Conservation (phyloP, 768 basidiomycete species). For the Naematelia encephala region DNA sequence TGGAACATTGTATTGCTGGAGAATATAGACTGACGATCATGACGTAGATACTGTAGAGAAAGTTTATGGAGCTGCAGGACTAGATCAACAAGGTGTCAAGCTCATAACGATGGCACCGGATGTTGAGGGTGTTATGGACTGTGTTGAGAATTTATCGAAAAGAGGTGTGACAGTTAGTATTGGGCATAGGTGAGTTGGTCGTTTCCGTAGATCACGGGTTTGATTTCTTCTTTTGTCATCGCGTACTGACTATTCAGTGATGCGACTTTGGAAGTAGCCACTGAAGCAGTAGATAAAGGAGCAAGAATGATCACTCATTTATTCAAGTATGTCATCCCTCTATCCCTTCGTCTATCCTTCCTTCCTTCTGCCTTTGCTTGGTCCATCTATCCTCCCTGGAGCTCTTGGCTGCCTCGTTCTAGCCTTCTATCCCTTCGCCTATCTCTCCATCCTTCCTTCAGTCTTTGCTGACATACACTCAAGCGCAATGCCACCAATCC, state of each 20-base stretch:
- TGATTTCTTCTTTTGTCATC: background rate
- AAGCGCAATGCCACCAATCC: slow-evolving; percentile 46
- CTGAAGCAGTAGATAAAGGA: slow-evolving; percentile 65
- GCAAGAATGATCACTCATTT: slow-evolving; percentile 85
- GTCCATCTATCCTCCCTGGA: too few relatives aligned
- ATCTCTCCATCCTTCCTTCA: background rate
- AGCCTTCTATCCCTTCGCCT: background rate
- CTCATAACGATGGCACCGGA: slow-evolving; percentile 86
- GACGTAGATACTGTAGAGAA: slow-evolving; percentile 62
- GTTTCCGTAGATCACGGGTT: background rate
- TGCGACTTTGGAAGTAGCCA: slow-evolving; percentile 71
- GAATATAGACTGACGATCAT: background rate
- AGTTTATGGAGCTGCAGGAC: slow-evolving; percentile 55
- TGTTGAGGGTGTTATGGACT: slow-evolving; percentile 72
- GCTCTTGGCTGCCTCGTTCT: too few relatives aligned
- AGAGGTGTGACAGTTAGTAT: slow-evolving; percentile 77
- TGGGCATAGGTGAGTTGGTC: slow-evolving; percentile 69
- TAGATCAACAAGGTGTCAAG: slow-evolving; percentile 55
- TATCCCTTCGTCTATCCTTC: slow-evolving; percentile 1
- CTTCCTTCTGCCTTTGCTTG: too few relatives aligned
- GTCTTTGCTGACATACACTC: slow-evolving; percentile 41
- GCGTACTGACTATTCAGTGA: slow-evolving; percentile 54
- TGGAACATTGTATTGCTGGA: background rate
- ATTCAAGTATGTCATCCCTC: slow-evolving; percentile 59
- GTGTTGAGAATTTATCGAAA: slow-evolving; percentile 60